phyloP scores from a whole-genome alignment of 352 stramenopile genomes.

The Globisporangium cylindrosporum region DNA sequence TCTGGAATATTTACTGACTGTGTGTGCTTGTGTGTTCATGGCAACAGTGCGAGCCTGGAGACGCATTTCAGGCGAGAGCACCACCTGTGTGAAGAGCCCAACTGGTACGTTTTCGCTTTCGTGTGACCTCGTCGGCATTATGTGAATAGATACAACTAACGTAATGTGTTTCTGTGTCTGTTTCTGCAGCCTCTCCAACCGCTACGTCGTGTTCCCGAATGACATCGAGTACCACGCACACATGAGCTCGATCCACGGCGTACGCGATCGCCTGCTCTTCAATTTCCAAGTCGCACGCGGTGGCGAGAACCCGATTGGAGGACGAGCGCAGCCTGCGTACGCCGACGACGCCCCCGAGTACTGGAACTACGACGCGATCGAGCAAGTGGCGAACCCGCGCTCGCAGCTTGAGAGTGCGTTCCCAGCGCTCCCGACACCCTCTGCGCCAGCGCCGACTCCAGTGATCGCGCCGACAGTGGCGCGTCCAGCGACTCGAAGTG shows the following conservation, averaged over 20 bases:
- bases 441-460: constrained; percentile 33
- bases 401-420: constrained; percentile 57
- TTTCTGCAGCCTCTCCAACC: constrained; percentile 58
- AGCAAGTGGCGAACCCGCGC: constrained; percentile 25
- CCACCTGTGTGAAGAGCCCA: constrained; percentile 79
- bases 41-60: constrained; percentile 68
- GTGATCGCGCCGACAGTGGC: constrained; percentile 43
- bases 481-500: constrained; percentile 20
- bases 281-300: constrained; percentile 71
- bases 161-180: neutral
- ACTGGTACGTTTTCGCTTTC: constrained; percentile 42
- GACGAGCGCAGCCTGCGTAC: constrained; percentile 19
- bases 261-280: constrained; percentile 66
- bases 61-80: constrained; percentile 84
- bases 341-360: constrained; percentile 47
- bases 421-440: constrained; percentile 50
- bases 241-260: constrained; percentile 75
- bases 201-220: constrained; percentile 85
- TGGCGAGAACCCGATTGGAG: constrained; percentile 55
- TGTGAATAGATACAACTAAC: neutral
- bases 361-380: constrained; percentile 50
- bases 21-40: constrained; percentile 4
- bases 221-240: constrained; percentile 86
- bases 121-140: constrained; percentile 9
- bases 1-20: constrained; percentile 10